Base-by-base conservation (phyloP, 306 rosid genomes). In the Hylodesmum podocarpum region DNA sequence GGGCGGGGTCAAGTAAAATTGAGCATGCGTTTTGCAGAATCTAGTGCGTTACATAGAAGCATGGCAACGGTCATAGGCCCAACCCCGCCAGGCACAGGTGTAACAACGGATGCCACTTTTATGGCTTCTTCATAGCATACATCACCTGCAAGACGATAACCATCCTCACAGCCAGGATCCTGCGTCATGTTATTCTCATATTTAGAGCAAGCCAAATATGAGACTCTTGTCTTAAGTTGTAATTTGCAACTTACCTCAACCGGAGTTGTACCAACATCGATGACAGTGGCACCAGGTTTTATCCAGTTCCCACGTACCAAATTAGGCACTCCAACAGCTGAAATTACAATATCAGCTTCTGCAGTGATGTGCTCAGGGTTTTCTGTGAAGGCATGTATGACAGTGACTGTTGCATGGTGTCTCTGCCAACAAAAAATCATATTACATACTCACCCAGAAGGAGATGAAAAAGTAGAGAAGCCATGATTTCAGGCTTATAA, bases 61-160 rank as follows among this genome's bases (percentile, higher is more conserved):
- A 91, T 90, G 19, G 97, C 96, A 75, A 91, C 85, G 5, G 97
- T 91, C 97, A 94, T 82, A 3, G 97, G 98, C 19, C 98, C 97
- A 31, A 94, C 97, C 6, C 98, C 98, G 12, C 98, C 98, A 1
- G 97, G 98, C 44, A 91, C 97, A 43, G 96, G 98, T 65, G 97
- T 91, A 19, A 91, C 75, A 71, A 86, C 82, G 14, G 97, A 91
- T 15, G 89, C 98, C 73, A 90, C 91, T 43, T 73, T 73, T 31
- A 81, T 82, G 12, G 91, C 98, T 83, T 94, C 98, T 82, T 88
- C 96, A 41, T 70, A 90, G 89, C 90, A 90, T 43, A 94, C 94
- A 71, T 94, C 97, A 6, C 97, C 97, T 0, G 10, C 69, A 18
- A 94, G 86, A 39, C 86, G 88, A 72, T 87, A 91, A 24, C 98